Evolutionary conservation across 2,329 filamentous ascomycete genomes (phyloP), one percentile per base, ranked within the genome.

Genomic region (Fusarium secorum): DNA sequence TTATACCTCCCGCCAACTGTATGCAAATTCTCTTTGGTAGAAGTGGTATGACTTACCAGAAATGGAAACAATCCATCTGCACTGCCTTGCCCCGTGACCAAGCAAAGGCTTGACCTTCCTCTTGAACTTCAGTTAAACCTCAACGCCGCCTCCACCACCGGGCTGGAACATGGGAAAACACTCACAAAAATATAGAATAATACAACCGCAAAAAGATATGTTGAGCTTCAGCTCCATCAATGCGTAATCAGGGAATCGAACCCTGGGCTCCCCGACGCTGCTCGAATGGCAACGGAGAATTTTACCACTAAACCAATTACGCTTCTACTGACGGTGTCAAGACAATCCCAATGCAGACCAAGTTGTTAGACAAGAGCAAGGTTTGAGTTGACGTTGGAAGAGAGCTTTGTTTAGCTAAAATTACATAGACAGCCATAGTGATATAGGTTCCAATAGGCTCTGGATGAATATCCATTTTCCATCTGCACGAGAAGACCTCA

Each of bases 341-440:
- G 5, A 10, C 2, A 2, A 13, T 13, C 2, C 1, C 15, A 30
- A 48, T 13, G 7, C 45, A 18, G 11, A 18, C 1, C n/a, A 48
- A 32, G 11, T 4, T 0, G 5, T 9, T 3, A 13, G 5, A 22
- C 0, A 7, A 2, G 7, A 9, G 15, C 28, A 20, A 22, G 4
- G 3, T 22, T 49, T 18, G 11, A 22, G 1, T 18, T 22, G 11
- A 18, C 1, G 4, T 18, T 18, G 3, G 2, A 7, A 49, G 28
- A 28, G 42, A 22, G 24, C 13, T 15, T 0, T 7, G 18, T 6
- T 28, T n/a, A 46, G 44, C 18, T n/a, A 18, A 22, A 18, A 49
- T 22, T 49, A 32, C n/a, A 32, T 49, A 22, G 45, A 46, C 3
- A 5, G 11, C 7, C 28, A 3, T 45, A 4, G 14, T 3, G 10